Conservation (phyloP, 805 yeast genomes). For the Brettanomyces anomalus region DNA sequence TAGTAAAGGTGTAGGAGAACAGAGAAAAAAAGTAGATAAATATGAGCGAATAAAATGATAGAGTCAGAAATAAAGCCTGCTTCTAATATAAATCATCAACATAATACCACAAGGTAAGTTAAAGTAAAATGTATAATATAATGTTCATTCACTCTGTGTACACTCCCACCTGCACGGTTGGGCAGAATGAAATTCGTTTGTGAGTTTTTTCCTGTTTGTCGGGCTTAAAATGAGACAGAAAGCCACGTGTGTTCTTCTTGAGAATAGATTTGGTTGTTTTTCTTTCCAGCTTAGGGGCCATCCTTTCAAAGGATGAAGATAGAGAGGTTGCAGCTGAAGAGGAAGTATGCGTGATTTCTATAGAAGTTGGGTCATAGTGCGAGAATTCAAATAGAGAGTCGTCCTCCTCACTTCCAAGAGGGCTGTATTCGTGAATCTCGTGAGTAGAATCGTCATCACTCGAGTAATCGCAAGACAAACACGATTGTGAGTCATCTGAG, state of each 20-base stretch:
- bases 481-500: not conserved
- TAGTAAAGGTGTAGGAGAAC: too few relatives aligned
- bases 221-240: not conserved
- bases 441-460: not conserved
- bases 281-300: too few relatives aligned
- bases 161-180: slow-evolving; percentile 2
- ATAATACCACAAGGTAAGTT: too few relatives aligned
- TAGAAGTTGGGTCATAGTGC: not conserved
- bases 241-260: not conserved
- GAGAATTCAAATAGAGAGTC: not conserved
- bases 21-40: too few relatives aligned
- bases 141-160: not conserved
- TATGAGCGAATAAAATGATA: too few relatives aligned
- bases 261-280: not conserved
- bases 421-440: not conserved
- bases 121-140: too few relatives aligned
- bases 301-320: not conserved
- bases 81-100: too few relatives aligned
- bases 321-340: not conserved
- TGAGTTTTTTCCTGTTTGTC: not conserved
- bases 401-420: not conserved
- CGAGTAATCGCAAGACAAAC: not conserved
- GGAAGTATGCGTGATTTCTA: not conserved
- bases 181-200: slow-evolving; percentile 2
- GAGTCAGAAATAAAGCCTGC: too few relatives aligned